Percentiles rank a stretch among this genome's conserved stretches.
phyloP scores from a whole-genome alignment of 768 basidiomycete genomes.

The Coprinopsis cinerea region DNA sequence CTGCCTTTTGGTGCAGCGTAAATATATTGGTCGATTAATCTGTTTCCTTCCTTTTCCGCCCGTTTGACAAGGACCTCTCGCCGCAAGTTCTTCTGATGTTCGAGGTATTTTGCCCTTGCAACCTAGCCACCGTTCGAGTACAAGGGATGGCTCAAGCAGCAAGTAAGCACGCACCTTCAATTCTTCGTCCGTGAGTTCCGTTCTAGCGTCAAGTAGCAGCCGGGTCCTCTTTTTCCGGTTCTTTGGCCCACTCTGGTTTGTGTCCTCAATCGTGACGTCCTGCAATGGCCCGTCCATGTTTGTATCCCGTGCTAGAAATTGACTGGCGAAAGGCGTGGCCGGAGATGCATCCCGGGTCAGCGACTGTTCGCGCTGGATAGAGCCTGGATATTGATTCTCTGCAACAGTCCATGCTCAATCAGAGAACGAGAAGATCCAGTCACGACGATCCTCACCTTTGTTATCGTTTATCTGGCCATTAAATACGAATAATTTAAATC shows the following conservation, averaged over 20 bases:
- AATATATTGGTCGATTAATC: slow-evolving; percentile 55
- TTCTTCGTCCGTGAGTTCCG: slow-evolving; percentile 79
- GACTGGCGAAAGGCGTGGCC: slow-evolving; percentile 32
- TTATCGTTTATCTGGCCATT: not conserved
- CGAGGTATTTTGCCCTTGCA: slow-evolving; percentile 61
- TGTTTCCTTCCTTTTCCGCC: slow-evolving; percentile 47
- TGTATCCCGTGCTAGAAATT: slow-evolving; percentile 36
- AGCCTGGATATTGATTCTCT: slow-evolving; percentile 2
- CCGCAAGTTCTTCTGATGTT: slow-evolving; percentile 51
- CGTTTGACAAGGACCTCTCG: slow-evolving; percentile 47
- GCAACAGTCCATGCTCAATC: too few species aligned
- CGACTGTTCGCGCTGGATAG: not conserved
- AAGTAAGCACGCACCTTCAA: slow-evolving; percentile 45
- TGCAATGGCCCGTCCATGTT: slow-evolving; percentile 6
- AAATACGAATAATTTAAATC: too few species aligned
- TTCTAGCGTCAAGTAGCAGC: slow-evolving; percentile 62
- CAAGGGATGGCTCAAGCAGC: not conserved
- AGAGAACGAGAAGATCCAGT: not conserved
- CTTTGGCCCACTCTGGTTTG: slow-evolving; percentile 16
- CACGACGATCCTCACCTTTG: not conserved
- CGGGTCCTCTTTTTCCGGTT: slow-evolving; percentile 46
- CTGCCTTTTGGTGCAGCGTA: slow-evolving; percentile 62
- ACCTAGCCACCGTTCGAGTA: slow-evolving; percentile 35
- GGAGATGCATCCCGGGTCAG: not conserved
- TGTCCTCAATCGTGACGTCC: slow-evolving; percentile 24